These are phyloP conservation scores for Claviceps sorghi DNA, from an alignment of 2,329 filamentous ascomycete genomes.

Conservation along the genomic window DNA sequence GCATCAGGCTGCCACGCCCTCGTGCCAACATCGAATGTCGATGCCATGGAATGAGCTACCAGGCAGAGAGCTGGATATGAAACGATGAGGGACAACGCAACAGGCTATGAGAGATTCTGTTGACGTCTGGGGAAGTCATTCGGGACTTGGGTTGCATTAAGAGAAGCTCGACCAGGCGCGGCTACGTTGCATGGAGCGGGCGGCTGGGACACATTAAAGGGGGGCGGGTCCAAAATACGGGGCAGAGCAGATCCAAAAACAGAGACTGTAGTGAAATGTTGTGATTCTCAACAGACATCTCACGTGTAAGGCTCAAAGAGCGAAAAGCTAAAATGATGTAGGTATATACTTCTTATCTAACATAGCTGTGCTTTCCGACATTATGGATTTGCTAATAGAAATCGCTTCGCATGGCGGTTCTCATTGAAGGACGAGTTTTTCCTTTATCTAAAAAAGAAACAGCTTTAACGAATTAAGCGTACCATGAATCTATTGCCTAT, in stretches of 20 bases:
- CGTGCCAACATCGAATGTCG: constrained; percentile 90
- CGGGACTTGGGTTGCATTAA: constrained; percentile 2
- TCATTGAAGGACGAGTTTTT: too few species aligned
- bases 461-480: too few species aligned
- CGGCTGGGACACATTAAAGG: constrained; percentile 3
- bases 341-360: too few species aligned
- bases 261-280: neutral
- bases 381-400: too few species aligned
- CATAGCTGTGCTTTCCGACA: too few species aligned
- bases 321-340: too few species aligned
- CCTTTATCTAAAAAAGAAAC: too few species aligned
- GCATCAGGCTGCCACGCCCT: constrained; percentile 96
- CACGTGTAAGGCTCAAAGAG: neutral
- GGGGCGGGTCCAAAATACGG: constrained; percentile 8
- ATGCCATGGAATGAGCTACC: constrained; percentile 50
- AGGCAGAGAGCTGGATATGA: constrained; percentile 4
- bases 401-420: too few species aligned
- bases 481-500: too few species aligned
- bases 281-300: neutral
- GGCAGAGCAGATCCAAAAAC: neutral
- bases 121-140: constrained; percentile 2
- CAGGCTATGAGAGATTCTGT: constrained; percentile 1
- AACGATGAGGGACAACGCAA: constrained; percentile 7
- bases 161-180: constrained; percentile 1
- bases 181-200: neutral